phyloP scores from a whole-genome alignment of 2,329 filamentous ascomycete genomes.

The Fusarium falciforme region DNA sequence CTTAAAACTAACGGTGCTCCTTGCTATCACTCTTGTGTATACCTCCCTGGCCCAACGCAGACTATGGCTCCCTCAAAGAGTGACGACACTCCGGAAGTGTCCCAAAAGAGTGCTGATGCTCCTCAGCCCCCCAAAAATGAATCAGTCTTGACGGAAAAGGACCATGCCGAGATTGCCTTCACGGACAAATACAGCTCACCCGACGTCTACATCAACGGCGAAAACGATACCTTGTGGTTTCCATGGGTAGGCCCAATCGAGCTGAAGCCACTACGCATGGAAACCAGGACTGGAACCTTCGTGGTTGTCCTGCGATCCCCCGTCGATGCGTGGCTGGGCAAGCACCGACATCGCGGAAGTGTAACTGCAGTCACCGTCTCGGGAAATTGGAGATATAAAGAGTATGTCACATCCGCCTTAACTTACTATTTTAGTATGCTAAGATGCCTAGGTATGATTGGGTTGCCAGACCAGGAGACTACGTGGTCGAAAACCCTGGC shows the following conservation, averaged over 20 bases:
- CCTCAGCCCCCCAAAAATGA: conserved; percentile 15
- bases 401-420: conserved; percentile 5
- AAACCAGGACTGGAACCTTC: conserved; percentile 32
- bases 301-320: conserved; percentile 29
- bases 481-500: conserved; percentile 41
- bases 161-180: conserved; percentile 35
- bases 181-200: conserved; percentile 43
- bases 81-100: conserved; percentile 2
- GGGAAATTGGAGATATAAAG: conserved; percentile 41
- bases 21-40: neutral
- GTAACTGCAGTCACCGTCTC: conserved; percentile 38
- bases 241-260: conserved; percentile 35
- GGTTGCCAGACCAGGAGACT: conserved; percentile 40
- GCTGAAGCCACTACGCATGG: conserved; percentile 33
- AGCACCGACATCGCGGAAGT: conserved; percentile 32
- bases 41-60: neutral
- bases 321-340: conserved; percentile 31
- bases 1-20: neutral
- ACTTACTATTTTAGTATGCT: neutral
- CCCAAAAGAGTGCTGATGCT: conserved; percentile 13
- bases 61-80: conserved; percentile 22
- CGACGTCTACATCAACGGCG: conserved; percentile 38
- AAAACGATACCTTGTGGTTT: conserved; percentile 39
- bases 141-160: conserved; percentile 10
- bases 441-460: conserved; percentile 38